Base-by-base conservation (phyloP, 495 filamentous ascomycete species). In the Annulohypoxylon bovei region DNA sequence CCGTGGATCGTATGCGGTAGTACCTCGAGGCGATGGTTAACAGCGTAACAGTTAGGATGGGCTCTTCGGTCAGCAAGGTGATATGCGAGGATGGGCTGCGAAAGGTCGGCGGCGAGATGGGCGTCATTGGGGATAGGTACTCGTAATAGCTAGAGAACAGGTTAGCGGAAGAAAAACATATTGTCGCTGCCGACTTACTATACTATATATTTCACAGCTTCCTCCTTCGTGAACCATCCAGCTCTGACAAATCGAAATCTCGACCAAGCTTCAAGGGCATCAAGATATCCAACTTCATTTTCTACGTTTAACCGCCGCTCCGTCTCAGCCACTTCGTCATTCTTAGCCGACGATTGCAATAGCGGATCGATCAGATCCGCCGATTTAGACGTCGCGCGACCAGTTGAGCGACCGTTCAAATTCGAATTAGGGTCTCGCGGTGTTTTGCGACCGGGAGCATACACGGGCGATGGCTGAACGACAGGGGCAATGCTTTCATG, bases 151-250 rank as follows among this genome's bases (percentile, higher is more conserved):
- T 94, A 58, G 6, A 57, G 16, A 25, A 69, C 12, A 18, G 47
- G 30, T 71, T 68, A 68, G 80, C 37, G 74, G 62, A 40, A 49
- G 39, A 1, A 28, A 23, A 72, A 30, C 33, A 37, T 6, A 47
- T 6, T 6, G 16, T n/a, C 11, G 16, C 12, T 40, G 14, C 46
- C 14, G 5, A 72, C 87, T 72, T 85, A 95, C 90, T 98, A 98
- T 75, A 92, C 89, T 70, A 99, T 91, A 75, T 98, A 99, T 27
- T 88, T 89, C 76, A 98, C 93, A 1, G 92, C 94, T 78, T 99
- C 95, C 70, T 90, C 88, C 1, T 95, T 93, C 0, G 93, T 97
- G 73, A 99, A 94, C 95, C 95, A 99, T 20, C 95, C 95, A 6
- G 93, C 93, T 54, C 93, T 90, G 18, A 98, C 95, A 77, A 98